Base-by-base conservation (phyloP, 2,329 filamentous ascomycete species). In the Xylariaceae sp. region DNA sequence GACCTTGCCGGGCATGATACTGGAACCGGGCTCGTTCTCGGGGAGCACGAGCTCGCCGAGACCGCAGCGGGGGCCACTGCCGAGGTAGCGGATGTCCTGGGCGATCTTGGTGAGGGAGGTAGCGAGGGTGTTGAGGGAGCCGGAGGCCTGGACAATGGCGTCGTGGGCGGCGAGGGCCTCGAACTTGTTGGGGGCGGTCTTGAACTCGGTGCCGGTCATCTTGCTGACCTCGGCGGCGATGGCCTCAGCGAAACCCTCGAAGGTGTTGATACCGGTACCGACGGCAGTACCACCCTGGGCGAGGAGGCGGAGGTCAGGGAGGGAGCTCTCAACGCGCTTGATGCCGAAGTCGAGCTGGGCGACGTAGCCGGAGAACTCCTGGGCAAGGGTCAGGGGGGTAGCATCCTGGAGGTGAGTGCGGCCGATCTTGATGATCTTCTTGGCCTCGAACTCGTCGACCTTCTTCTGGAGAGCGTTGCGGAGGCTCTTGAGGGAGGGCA, bases 1-100 rank as follows among this genome's bases (percentile, higher is more conserved):
- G 74, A 99, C 94, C 82, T 99, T 99, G 72, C 94, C 94, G 50
- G 94, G 94, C 94, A 99, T 99, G 81, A 99, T 97, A 69, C 90
- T 95, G 72, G 89, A 94, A 65, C 93, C 93, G 39, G 94, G 94
- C 81, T 99, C 94, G 79, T 99, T 99, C 81, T 99, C 94, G 30
- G 94, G 94, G 55, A 99, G 86, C 72, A 85, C 84, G 64, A 99
- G 85, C 80, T 99, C 94, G 66, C 92, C 93, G 18, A 97, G 88
- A 71, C 94, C 94, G 77, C 94, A 97, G 61, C 94, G 91, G 58
- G 94, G 94, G 13, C 94, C 94, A 67, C 90, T 96, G 69, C 94
- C 94, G 55, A 97, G 89, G 80, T 96, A 97, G 71, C 94, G 89
- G 73, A 99, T 91, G 75, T 97, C 94, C 80, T 99, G 92, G 9